These are phyloP conservation scores for Pseudogymnoascus sp. DNA, from an alignment of 2,329 filamentous ascomycete species.

Conservation along the genomic window DNA sequence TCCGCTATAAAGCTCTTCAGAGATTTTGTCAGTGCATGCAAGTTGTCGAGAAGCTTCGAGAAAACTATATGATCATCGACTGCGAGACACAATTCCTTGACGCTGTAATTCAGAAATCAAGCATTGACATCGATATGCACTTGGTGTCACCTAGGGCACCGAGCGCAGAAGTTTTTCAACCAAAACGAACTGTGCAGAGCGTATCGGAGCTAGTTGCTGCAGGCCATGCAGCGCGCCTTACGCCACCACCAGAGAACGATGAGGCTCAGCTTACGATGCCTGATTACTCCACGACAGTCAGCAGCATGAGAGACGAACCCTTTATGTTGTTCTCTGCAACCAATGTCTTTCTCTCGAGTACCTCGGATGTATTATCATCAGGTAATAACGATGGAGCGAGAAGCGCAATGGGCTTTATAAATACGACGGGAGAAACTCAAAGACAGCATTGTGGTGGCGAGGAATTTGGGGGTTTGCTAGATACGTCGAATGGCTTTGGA, in stretches of 20 bases:
- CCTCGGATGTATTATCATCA: not conserved
- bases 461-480: not conserved
- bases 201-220: slow-evolving; percentile 1
- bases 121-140: slow-evolving; percentile 40
- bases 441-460: not conserved
- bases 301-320: not conserved
- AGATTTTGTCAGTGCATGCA: slow-evolving; percentile 86
- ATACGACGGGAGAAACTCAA: not conserved
- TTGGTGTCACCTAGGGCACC: not conserved
- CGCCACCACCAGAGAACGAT: not conserved
- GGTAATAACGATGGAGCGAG: not conserved
- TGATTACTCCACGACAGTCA: not conserved
- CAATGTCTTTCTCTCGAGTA: not conserved
- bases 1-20: slow-evolving; percentile 63
- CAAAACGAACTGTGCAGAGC: not conserved
- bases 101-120: slow-evolving; percentile 75
- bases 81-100: slow-evolving; percentile 85
- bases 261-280: not conserved
- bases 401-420: not conserved
- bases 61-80: slow-evolving; percentile 82
- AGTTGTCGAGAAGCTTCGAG: slow-evolving; percentile 75
- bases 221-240: not conserved
- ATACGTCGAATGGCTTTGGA: not conserved
- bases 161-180: not conserved
- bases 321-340: not conserved